Base-by-base conservation (phyloP, 805 yeast genomes). In the Cyberlindnera saturnus region DNA sequence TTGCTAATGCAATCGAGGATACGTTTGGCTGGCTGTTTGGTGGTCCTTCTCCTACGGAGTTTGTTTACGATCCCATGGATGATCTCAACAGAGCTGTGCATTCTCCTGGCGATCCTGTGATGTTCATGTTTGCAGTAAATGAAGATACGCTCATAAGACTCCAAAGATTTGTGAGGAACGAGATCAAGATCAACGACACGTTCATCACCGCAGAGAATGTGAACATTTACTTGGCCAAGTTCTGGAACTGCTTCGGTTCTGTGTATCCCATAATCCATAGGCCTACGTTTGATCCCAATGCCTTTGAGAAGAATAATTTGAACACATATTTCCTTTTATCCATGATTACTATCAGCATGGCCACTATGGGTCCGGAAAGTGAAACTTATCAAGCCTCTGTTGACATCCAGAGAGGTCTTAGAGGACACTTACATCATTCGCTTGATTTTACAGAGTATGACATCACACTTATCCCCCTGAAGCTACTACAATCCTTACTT, bases 191-290 rank as follows among this genome's bases (percentile, higher is more conserved):
- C 6, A n/a, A 6, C 6, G 41, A 42, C 14, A 4, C 17, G 2
- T 17, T 20, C 8, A 16, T 34, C 10, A 16, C 45, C 6, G 28
- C 16, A 1, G 31, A 34, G 7, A 38, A 45, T 11, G 34, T 56
- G 3, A 41, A 50, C 19, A 23, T 18, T 9, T 66, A 58, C 43
- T 39, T 65, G 9, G 47, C 51, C 10, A 52, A 53, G 9, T 67
- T 57, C 46, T 71, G 74, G 73, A 46, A 47, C 5, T 52, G 59
- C 35, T 69, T 69, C 43, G 64, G 61, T 47, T 49, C 62, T 10
- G 53, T 60, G 20, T 70, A 60, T 46, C 75, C 75, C 1, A 58
- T 70, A 10, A 55, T 70, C 11, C 75, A 70, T 48, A 52, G 57
- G 14, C 57, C 69, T 1, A 62, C 69, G 1, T 65, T 65, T 39